A percentile compares a stretch with the other conserved stretches of the same genome.
Evolutionary conservation across 352 stramenopile genomes (phyloP).

Genomic region (Globisporangium spinosum): DNA sequence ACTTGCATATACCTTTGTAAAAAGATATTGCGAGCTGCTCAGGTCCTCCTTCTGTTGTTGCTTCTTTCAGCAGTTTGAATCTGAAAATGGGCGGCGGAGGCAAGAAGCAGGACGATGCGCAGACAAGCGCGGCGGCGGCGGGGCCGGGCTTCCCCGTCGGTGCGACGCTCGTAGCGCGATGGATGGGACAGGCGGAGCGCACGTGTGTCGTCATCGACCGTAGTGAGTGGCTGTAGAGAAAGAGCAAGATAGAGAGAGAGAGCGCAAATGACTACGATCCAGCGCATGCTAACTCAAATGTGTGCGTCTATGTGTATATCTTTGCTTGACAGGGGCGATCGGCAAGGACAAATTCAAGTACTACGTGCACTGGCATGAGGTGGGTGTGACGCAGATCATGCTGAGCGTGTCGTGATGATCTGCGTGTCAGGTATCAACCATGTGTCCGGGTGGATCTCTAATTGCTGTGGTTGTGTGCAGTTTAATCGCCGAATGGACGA

Average conservation of each 20-base stretch:
- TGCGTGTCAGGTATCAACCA: background rate
- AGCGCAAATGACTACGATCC: background rate
- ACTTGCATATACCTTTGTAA: slow-evolving; percentile 2
- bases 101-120: slow-evolving; percentile 15
- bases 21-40: background rate
- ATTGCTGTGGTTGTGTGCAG: slow-evolving; percentile 21
- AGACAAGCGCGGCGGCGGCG: slow-evolving; percentile 10
- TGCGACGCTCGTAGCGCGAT: slow-evolving; percentile 57
- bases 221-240: slow-evolving; percentile 30
- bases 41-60: background rate
- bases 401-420: background rate
- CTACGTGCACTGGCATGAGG: slow-evolving; percentile 84
- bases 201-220: slow-evolving; percentile 79
- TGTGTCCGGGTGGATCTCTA: background rate
- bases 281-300: background rate
- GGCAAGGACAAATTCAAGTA: slow-evolving; percentile 73
- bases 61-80: background rate
- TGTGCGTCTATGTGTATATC: background rate
- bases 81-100: slow-evolving; percentile 13
- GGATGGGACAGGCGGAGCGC: slow-evolving; percentile 78
- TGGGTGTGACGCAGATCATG: slow-evolving; percentile 15
- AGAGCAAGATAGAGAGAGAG: background rate
- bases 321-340: slow-evolving; percentile 33
- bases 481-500: slow-evolving; percentile 89
- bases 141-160: slow-evolving; percentile 48